Evolutionary conservation across 768 basidiomycete genomes (phyloP), one percentile per base, ranked within the genome.

Genomic region (Rhodosporidiobolus sp.): DNA sequence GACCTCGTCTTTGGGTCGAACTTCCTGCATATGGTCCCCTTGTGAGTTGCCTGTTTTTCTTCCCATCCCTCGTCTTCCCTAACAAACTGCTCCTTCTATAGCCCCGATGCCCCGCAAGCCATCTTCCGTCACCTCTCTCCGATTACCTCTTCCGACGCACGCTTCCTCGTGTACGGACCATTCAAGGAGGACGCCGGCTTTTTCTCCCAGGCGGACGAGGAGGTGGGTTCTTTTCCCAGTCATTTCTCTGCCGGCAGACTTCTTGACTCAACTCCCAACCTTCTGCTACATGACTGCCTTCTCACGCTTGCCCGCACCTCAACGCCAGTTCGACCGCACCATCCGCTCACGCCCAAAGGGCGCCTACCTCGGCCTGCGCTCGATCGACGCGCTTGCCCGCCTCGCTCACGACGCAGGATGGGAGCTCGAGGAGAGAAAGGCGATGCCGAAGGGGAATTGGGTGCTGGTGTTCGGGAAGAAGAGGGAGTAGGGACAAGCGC

Each of bases 1-100:
- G 69, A 74, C 57, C 10, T 74, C 3, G 62, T 70, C 8, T 22
- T 70, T 14, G 69, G 56, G 1, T 32, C 52, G n/a, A 74, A 74
- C 32, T 70, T 63, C 20, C 22, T 74, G 0, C 73, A 74, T 57
- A 74, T 74, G 73, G 22, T 74, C 34, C 73, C 73, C 7, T 73
- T 74, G 73, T 74, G 11, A 24, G 73, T 56, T 11, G 56, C 30
- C 24, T 52, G 38, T 32, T 14, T 46, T 12, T 55, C 34, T 45
- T 28, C 8, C 24, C 11, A 1, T 3, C 28, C 1, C 26, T 54
- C 3, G 6, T 26, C 55, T 35, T 34, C 17, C 14, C n/a, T n/a
- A 24, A 4, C 55, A 3, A 3, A 17, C 20, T 34, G 4, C 3
- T 4, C 52, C 19, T 26, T 1, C 1, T 45, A 24, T 46, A 74